A percentile compares a stretch with the other conserved stretches of the same genome.
phyloP scores from a whole-genome alignment of 495 filamentous ascomycete genomes.

The Neurospora sublineolata region DNA sequence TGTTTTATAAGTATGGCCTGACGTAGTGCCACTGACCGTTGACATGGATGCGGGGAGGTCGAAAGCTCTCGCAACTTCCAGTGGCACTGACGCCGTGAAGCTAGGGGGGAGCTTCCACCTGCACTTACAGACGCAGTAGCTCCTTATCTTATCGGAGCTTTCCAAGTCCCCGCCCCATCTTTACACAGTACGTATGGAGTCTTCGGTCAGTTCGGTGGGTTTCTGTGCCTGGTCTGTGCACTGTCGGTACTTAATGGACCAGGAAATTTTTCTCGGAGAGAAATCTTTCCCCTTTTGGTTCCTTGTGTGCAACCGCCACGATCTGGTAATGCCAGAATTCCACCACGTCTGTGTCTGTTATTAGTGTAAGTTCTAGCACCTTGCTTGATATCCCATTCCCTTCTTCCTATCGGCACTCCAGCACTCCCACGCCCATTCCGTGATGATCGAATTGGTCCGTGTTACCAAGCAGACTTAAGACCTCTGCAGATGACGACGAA shows the following conservation, averaged over 20 bases:
- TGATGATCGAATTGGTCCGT: constrained; percentile 99
- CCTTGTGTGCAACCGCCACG: constrained; percentile 13
- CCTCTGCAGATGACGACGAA: constrained; percentile 72
- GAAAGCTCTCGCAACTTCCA: constrained; percentile 23
- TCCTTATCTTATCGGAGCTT: constrained; percentile 19
- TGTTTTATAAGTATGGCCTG: not conserved
- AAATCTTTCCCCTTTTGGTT: constrained; percentile 6
- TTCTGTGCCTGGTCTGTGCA: constrained; percentile 7
- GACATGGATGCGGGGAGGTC: constrained; percentile 7
- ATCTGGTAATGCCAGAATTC: not conserved
- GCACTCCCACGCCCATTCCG: constrained; percentile 20
- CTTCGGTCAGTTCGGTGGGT: not conserved
- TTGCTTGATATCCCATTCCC: not conserved
- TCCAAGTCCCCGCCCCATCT: not conserved
- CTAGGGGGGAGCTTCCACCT: not conserved
- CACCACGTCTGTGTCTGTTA: not conserved
- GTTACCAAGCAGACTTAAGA: constrained; percentile 98
- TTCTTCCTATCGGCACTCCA: not conserved
- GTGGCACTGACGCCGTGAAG: not conserved
- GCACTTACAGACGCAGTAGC: too few relatives aligned
- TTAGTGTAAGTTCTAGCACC: not conserved
- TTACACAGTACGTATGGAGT: not conserved
- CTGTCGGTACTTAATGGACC: constrained; percentile 15
- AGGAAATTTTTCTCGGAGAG: constrained; percentile 9
- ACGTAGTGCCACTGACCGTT: not conserved